phyloP scores from a whole-genome alignment of 2,329 filamentous ascomycete genomes.

The Chrysoporthe cubensis region DNA sequence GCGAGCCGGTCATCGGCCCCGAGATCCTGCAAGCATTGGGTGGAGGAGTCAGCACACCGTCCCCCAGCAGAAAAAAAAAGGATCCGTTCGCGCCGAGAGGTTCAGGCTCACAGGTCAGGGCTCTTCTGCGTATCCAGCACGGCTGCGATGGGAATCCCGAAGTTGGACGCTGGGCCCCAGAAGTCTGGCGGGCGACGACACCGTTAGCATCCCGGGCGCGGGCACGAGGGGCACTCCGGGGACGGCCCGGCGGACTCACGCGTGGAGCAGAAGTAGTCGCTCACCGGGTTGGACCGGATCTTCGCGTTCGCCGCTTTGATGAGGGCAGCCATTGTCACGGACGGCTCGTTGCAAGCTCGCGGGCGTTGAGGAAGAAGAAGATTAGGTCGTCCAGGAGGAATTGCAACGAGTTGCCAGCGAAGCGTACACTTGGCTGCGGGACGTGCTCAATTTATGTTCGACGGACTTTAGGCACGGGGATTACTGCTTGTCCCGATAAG shows the following conservation, averaged over 20 bases:
- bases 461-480: background rate
- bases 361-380: background rate
- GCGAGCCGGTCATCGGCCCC: conserved; percentile 69
- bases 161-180: conserved; percentile 87
- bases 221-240: too few relatives aligned
- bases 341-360: background rate
- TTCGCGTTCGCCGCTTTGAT: conserved; percentile 82
- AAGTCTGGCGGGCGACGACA: conserved; percentile 64
- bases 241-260: conserved; percentile 61
- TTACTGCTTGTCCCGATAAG: background rate
- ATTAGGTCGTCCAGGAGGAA: background rate
- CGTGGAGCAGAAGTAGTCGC: conserved; percentile 84
- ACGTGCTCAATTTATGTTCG: background rate
- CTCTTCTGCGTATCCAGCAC: conserved; percentile 85
- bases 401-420: background rate
- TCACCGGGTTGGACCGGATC: conserved; percentile 78
- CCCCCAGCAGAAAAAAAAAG: background rate
- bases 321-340: conserved; percentile 49
- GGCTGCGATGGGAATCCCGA: conserved; percentile 81
- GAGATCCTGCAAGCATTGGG: conserved; percentile 55
- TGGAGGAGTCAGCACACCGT: background rate
- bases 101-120: conserved; percentile 70
- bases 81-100: background rate
- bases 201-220: background rate
- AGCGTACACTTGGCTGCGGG: background rate